Evolutionary conservation across 371 early-diverging fungal genomes (phyloP).

Genomic region (Chytridiales sp.): DNA sequence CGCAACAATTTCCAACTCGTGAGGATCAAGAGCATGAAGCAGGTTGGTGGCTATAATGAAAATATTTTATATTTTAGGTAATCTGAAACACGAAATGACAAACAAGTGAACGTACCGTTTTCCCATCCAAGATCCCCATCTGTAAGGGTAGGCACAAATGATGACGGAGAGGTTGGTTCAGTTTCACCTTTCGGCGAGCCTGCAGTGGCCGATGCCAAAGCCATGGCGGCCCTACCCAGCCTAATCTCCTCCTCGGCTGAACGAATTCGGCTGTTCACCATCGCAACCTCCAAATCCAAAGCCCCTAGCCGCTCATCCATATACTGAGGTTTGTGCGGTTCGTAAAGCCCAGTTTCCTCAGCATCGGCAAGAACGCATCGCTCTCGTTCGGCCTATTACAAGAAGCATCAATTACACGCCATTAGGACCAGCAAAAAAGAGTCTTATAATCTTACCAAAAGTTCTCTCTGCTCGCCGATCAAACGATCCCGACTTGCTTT

Average conservation of each 20-base stretch:
- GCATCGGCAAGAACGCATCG: constrained; percentile 64
- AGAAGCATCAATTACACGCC: constrained; percentile 18
- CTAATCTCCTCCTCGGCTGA: constrained; percentile 47
- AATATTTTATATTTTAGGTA: not conserved
- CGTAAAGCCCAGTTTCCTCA: constrained; percentile 52
- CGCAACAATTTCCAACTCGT: constrained; percentile 69
- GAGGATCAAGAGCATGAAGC: constrained; percentile 63
- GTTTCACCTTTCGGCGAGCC: constrained; percentile 48
- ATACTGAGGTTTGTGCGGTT: constrained; percentile 62
- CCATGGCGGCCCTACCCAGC: constrained; percentile 55
- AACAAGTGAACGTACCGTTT: constrained; percentile 44
- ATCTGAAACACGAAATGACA: constrained; percentile 1
- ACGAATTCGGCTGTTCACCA: constrained; percentile 43
- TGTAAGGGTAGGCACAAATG: constrained; percentile 6
- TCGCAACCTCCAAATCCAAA: constrained; percentile 78
- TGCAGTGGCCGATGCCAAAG: constrained; percentile 15
- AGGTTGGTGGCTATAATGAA: constrained; percentile 59
- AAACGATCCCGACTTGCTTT: constrained; percentile 59
- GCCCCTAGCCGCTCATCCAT: constrained; percentile 81
- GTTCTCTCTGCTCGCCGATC: constrained; percentile 67
- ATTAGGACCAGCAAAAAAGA: constrained; percentile 5
- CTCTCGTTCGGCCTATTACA: constrained; percentile 62
- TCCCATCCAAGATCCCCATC: constrained; percentile 50
- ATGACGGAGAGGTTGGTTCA: constrained; percentile 24
- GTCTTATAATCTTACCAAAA: constrained; percentile 30